Evolutionary conservation across 2,329 filamentous ascomycete species (phyloP), one percentile per base, ranked within the genome.

Genomic region (Trichoderma sp.): DNA sequence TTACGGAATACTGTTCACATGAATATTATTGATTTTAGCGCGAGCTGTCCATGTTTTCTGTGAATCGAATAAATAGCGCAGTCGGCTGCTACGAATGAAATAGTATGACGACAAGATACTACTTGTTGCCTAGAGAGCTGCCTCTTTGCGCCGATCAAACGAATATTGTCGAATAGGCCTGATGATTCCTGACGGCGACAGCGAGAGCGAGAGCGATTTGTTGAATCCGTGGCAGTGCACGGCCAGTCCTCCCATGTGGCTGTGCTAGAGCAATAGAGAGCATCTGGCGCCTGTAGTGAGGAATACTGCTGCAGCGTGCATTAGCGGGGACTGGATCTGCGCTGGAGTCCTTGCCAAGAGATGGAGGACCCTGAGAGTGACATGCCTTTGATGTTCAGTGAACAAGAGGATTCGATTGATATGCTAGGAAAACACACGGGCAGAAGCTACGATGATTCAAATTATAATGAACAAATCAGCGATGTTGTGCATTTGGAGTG

Each of bases 191-290:
- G 24, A 29, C 53, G 61, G 52, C 43, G 27, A 49, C 10, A 10
- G n/a, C 5, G 24, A 29, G 37, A 49, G 52, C 43, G 27, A 49
- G 16, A 10, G n/a, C 5, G 60, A n/a, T 24, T 55, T n/a, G 63
- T 43, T 43, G 40, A n/a, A 58, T 58, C 19, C 29, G 63, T 66
- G 63, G 63, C 63, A 66, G 63, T 66, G 63, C 63, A 57, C n/a
- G 10, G 40, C 7, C 40, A n/a, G 40, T 43, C 40, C 19, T 14
- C 13, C 24, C 24, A 35, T 66, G 63, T 66, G 63, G 63, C 63
- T 66, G 53, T 58, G 63, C 29, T 27, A 8, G 27, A 43, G 16
- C 21, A 16, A 14, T 35, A 10, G n/a, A n/a, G 21, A 40, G 4
- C 14, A 37, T 33, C 13, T 14, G 43, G 33, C 13, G 33, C 33